Evolutionary conservation across 1,139 yeast species (phyloP).

Genomic region (Lodderomyces oxycetoniae): DNA sequence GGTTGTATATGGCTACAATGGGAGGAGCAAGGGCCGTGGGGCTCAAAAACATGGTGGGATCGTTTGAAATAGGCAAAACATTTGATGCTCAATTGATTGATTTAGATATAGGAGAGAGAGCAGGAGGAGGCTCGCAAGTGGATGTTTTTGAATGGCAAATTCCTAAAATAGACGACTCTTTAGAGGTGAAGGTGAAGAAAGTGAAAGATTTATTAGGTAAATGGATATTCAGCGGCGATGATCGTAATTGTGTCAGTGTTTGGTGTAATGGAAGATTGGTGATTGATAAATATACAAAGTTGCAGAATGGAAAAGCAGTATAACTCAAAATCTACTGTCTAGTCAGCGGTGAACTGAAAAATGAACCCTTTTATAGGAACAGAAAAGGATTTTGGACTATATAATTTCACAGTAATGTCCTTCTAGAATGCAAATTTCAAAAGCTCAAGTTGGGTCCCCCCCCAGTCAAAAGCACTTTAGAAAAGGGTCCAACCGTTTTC

Average conservation of each 20-base stretch:
- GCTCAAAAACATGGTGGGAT: constrained; percentile 56
- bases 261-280: constrained; percentile 78
- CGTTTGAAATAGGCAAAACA: constrained; percentile 68
- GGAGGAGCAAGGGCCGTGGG: constrained; percentile 87
- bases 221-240: constrained; percentile 96
- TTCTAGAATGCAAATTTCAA: no score
- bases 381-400: no score
- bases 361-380: no score
- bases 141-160: constrained; percentile 75
- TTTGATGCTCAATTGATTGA: constrained; percentile 85
- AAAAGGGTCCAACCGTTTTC: no score
- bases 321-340: no score
- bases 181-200: constrained; percentile 18
- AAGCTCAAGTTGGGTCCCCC: no score
- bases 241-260: constrained; percentile 73
- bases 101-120: constrained; percentile 34
- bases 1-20: constrained; percentile 72
- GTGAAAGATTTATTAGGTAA: constrained; percentile 61
- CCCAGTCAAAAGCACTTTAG: no score
- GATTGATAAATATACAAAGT: constrained; percentile 29
- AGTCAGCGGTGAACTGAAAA: no score
- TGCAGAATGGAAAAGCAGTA: no score
- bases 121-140: constrained; percentile 42
- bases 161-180: constrained; percentile 14
- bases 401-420: no score